Evolutionary conservation across 768 basidiomycete species (phyloP).

Genomic region (Leccinum truebloodii): DNA sequence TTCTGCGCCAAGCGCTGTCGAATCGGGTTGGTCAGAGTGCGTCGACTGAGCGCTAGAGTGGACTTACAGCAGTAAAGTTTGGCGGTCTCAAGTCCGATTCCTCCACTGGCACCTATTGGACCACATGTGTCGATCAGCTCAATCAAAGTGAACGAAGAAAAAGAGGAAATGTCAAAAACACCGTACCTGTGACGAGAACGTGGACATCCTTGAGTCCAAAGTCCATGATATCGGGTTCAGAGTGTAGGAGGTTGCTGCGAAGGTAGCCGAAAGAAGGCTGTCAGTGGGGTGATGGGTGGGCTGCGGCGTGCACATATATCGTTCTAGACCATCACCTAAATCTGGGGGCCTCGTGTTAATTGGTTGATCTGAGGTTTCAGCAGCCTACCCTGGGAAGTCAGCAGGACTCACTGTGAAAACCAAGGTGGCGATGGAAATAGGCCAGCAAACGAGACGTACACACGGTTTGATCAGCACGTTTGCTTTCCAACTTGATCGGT

Average conservation of each 20-base stretch:
- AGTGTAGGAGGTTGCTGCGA: neutral
- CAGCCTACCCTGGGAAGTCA: constrained; percentile 15
- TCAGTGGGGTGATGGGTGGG: neutral
- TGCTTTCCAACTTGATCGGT: neutral
- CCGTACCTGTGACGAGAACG: constrained; percentile 65
- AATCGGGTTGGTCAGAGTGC: neutral
- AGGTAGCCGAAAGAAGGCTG: neutral
- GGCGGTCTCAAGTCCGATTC: constrained; percentile 68
- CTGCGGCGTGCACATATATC: constrained; percentile 10
- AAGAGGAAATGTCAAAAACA: no score
- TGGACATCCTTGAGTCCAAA: constrained; percentile 60
- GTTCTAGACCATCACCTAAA: constrained; percentile 13
- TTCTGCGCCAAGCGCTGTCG: constrained; percentile 63
- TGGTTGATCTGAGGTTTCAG: constrained; percentile 12
- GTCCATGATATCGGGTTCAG: constrained; percentile 41
- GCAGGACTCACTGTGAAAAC: constrained; percentile 4
- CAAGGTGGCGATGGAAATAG: neutral
- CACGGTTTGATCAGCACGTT: neutral
- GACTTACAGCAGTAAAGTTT: constrained; percentile 55
- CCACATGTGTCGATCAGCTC: neutral
- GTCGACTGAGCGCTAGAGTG: neutral
- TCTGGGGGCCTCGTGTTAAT: constrained; percentile 1
- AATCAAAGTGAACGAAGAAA: neutral
- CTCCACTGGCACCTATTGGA: constrained; percentile 66
- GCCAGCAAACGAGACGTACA: neutral